phyloP scores from a whole-genome alignment of 1,284 basidiomycete species.

The Pseudozyma thailandica region DNA sequence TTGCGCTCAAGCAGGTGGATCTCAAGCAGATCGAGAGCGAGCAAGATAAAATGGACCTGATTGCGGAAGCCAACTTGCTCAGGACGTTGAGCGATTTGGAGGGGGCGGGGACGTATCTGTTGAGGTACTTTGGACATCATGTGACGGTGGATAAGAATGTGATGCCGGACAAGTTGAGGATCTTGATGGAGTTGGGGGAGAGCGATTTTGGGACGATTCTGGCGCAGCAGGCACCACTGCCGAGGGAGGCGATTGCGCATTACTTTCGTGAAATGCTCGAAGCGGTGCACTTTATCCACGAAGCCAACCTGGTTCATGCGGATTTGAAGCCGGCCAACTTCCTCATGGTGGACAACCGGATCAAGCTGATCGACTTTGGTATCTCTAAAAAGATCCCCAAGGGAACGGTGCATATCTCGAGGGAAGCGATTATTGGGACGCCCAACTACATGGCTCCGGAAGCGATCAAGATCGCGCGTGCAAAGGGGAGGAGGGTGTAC shows the following conservation, averaged over 20 bases:
- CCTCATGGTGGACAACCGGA: constrained; percentile 82
- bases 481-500: constrained; percentile 67
- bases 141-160: constrained; percentile 45
- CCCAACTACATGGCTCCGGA: constrained; percentile 69
- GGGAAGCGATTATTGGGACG: constrained; percentile 66
- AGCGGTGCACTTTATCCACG: constrained; percentile 67
- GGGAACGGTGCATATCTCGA: constrained; percentile 67
- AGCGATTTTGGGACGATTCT: constrained; percentile 62
- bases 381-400: constrained; percentile 83
- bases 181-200: constrained; percentile 66
- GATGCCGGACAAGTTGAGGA: constrained; percentile 57
- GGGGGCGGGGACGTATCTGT: constrained; percentile 60
- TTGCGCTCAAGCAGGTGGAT: constrained; percentile 67
- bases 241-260: constrained; percentile 50
- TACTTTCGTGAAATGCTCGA: constrained; percentile 67
- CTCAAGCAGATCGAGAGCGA: constrained; percentile 62
- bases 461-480: constrained; percentile 63
- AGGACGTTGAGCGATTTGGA: constrained; percentile 55
- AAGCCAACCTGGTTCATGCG: constrained; percentile 65
- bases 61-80: constrained; percentile 64
- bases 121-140: constrained; percentile 67
- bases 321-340: constrained; percentile 72
- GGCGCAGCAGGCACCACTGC: constrained; percentile 47
- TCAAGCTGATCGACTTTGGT: constrained; percentile 97
- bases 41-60: constrained; percentile 62